Evolutionary conservation across 768 basidiomycete genomes (phyloP).

Genomic region (Lactifluus volemus): DNA sequence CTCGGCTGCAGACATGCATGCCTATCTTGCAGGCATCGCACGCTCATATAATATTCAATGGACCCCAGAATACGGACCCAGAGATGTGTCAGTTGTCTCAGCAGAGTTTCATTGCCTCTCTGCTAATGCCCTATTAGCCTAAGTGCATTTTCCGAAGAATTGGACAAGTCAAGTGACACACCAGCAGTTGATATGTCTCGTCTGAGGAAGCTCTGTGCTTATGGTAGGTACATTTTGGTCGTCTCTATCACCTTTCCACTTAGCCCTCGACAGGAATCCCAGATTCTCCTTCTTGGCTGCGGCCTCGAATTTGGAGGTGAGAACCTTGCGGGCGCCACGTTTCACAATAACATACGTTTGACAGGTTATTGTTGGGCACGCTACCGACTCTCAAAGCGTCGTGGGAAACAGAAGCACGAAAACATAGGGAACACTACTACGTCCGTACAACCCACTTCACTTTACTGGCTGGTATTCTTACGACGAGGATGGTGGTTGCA

Average conservation of each 20-base stretch:
- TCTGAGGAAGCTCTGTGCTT: conserved; percentile 49
- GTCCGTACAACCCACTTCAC: conserved; percentile 32
- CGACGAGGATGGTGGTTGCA: conserved; percentile 23
- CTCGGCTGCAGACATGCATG: conserved; percentile 47
- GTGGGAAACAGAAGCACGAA: conserved; percentile 49
- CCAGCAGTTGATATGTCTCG: conserved; percentile 46
- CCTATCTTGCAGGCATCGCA: conserved; percentile 47
- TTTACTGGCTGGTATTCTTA: conserved; percentile 1
- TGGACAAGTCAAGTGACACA: conserved; percentile 40
- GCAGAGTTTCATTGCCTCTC: not conserved
- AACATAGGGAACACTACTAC: conserved; percentile 66
- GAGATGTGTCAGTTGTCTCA: conserved; percentile 45
- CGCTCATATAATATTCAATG: conserved; percentile 46
- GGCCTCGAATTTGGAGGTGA: conserved; percentile 73
- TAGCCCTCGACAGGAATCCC: conserved; percentile 47
- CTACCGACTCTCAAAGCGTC: conserved; percentile 46
- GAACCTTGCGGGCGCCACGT: conserved; percentile 21
- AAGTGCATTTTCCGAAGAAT: conserved; percentile 47
- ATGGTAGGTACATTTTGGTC: conserved; percentile 38
- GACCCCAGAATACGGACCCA: conserved; percentile 50
- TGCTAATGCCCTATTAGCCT: conserved; percentile 32
- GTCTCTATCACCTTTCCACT: conserved; percentile 1
- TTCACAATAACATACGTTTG: conserved; percentile 1
- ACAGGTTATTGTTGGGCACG: conserved; percentile 54
- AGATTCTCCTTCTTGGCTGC: conserved; percentile 64